These are phyloP conservation scores for Diplodia seriata DNA, from an alignment of 2,329 filamentous ascomycete genomes.

Conservation along the genomic window DNA sequence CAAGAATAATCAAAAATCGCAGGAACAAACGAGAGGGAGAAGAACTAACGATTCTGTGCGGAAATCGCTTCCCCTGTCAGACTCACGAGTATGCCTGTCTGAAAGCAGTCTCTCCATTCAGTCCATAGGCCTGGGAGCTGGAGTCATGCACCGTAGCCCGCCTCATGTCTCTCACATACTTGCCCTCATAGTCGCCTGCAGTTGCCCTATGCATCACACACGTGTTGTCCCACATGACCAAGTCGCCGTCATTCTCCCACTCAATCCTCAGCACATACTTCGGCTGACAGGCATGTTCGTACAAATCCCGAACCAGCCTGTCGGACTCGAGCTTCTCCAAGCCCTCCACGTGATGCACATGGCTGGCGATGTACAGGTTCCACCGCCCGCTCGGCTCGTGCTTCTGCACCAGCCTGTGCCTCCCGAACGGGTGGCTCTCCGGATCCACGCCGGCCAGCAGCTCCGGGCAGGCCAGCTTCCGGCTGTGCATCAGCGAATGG, in stretches of 20 bases:
- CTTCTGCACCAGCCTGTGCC: constrained; percentile 59
- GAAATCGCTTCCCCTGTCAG: background rate
- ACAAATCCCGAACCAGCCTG: constrained; percentile 51
- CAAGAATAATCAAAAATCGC: background rate
- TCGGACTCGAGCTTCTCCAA: constrained; percentile 45
- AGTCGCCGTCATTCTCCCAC: constrained; percentile 59
- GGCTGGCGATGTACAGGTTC: constrained; percentile 62
- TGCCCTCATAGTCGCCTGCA: constrained; percentile 57
- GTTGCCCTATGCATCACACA: constrained; percentile 62
- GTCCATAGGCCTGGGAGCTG: constrained; percentile 52
- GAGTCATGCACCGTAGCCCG: constrained; percentile 63
- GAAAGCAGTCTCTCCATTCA: constrained; percentile 44
- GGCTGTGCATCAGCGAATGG: constrained; percentile 57
- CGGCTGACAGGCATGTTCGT: constrained; percentile 56
- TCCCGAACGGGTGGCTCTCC: constrained; percentile 45
- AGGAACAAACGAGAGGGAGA: background rate
- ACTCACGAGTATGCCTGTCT: background rate
- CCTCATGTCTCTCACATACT: constrained; percentile 61
- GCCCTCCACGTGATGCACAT: constrained; percentile 61
- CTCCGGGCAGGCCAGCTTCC: constrained; percentile 59
- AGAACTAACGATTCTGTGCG: background rate
- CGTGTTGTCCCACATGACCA: constrained; percentile 67
- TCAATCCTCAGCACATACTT: constrained; percentile 56
- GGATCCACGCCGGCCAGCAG: constrained; percentile 58
- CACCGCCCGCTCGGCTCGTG: constrained; percentile 61